Evolutionary conservation across 1,139 yeast genomes (phyloP), one percentile per base, ranked within the genome.

Genomic region (Blastobotrys serpentis): DNA sequence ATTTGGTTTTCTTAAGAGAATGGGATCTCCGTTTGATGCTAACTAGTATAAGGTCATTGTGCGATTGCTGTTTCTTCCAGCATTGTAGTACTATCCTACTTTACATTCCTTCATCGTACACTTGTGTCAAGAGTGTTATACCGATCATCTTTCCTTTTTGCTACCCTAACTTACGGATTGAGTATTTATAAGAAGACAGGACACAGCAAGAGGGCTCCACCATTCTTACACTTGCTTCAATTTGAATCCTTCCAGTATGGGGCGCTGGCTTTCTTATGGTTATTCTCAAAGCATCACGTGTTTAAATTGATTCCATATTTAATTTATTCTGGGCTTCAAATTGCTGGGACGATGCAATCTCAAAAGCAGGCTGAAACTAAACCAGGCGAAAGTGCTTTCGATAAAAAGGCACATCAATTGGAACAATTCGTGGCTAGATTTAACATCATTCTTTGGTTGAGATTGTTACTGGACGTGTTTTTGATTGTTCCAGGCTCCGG

Each of bases 131-230:
- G 56, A 36, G 38, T 59, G 6, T 22, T 83, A 67, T 88, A 86
- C 68, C 74, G 79, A 43, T 54, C 77, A 39, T 76, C 86, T 0
- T 81, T 82, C 52, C 44, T 82, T 4, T 85, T 88, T n/a, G 82
- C 84, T 2, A 64, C 84, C 26, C 76, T 75, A 53, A 82, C 95
- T 16, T 89, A 89, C 67, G 84, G 84, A 10, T 76, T 88, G 52
- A 82, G 88, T 50, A 66, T 86, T 22, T 79, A 73, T 64, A 90
- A 87, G 56, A 65, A 59, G 45, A 55, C 67, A 25, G 44, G 41
- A 25, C 44, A 13, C n/a, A 23, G n/a, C 25, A 30, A 43, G 32
- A 42, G 38, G 14, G 32, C 22, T 6, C 19, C 17, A 19, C 25
- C 46, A 22, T 6, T 34, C 16, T 42, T 44, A 40, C 22, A 40